A percentile compares a stretch with the other conserved stretches of the same genome.
phyloP scores from a whole-genome alignment of 805 yeast genomes.

The Myxozyma udenii region DNA sequence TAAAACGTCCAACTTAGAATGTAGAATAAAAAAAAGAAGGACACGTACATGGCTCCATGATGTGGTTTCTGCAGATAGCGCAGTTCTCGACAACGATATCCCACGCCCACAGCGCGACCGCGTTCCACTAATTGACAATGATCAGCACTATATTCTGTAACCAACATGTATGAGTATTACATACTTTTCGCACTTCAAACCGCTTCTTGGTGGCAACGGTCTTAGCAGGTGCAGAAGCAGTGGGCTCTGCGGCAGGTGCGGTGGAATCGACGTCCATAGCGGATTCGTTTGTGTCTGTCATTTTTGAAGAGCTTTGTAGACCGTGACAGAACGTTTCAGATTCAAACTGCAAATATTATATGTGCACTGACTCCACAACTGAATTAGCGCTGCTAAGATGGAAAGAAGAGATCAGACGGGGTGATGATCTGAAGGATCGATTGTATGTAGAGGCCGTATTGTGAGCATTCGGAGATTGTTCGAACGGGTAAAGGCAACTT shows the following conservation, averaged over 20 bases:
- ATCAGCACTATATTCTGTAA: background rate
- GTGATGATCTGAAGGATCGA: no score
- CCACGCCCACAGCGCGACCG: constrained; percentile 99
- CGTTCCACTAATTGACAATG: constrained; percentile 64
- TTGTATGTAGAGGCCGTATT: no score
- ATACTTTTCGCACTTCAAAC: constrained; percentile 79
- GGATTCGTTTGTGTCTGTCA: constrained; percentile 10
- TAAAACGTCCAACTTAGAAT: background rate
- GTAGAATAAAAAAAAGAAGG: constrained; percentile 31
- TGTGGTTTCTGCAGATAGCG: constrained; percentile 95
- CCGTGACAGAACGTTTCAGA: background rate
- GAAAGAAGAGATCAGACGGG: no score
- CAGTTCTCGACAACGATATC: constrained; percentile 88
- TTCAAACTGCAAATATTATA: background rate
- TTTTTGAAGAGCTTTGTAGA: background rate
- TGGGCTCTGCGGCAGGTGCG: background rate
- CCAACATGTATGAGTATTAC: background rate
- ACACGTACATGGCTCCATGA: constrained; percentile 93
- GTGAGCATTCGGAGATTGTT: no score
- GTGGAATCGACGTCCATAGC: constrained; percentile 25
- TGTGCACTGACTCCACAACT: no score
- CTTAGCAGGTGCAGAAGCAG: constrained; percentile 5
- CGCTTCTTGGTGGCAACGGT: constrained; percentile 51
- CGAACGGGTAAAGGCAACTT: no score
- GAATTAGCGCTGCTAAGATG: no score